phyloP scores from a whole-genome alignment of 2,329 filamentous ascomycete genomes.

The Fonsecaea monophora region DNA sequence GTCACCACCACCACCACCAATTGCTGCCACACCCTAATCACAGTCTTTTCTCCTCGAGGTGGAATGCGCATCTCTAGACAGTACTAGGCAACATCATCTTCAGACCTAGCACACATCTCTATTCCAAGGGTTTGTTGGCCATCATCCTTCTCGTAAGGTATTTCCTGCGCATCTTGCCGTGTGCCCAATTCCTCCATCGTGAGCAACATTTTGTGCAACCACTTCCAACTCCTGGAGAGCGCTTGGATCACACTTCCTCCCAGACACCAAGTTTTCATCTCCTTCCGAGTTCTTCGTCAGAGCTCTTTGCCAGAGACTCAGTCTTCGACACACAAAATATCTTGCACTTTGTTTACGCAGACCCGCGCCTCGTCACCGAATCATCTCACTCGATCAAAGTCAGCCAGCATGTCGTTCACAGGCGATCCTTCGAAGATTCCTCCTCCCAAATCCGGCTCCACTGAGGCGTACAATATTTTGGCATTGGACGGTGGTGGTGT shows the following conservation, averaged over 20 bases:
- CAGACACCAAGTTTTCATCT: background rate
- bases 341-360: background rate
- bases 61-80: background rate
- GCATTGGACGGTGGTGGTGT: constrained; percentile 37
- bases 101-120: constrained; percentile 8
- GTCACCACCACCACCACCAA: background rate
- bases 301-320: background rate
- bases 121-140: background rate
- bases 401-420: constrained; percentile 12
- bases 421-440: constrained; percentile 12
- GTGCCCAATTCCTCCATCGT: background rate
- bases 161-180: background rate
- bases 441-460: constrained; percentile 24
- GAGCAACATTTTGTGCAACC: background rate
- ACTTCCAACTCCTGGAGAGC: background rate
- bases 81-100: background rate
- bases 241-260: background rate
- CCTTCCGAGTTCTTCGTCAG: background rate
- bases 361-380: background rate
- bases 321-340: background rate
- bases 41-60: background rate
- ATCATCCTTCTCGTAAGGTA: background rate
- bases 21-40: background rate
- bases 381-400: background rate
- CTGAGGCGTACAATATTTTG: constrained; percentile 29